phyloP scores from a whole-genome alignment of 202 grass and related monocot species.

The Alloteropsis angusta region DNA sequence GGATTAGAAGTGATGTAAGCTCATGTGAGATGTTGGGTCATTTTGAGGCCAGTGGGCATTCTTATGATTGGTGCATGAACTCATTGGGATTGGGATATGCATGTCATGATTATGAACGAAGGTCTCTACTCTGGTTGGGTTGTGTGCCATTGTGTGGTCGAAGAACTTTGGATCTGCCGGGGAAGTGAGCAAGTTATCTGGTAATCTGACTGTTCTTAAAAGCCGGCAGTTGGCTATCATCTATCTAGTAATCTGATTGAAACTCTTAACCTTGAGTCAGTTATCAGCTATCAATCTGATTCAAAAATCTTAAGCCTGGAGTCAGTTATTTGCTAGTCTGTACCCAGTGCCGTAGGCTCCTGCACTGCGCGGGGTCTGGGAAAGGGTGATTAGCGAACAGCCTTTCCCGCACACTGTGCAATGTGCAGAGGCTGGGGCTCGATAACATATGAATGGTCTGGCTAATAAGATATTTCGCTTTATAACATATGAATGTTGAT shows the following conservation, averaged over 20 bases:
- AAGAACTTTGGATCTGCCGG: neutral
- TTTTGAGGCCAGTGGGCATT: neutral
- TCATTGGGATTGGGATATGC: neutral
- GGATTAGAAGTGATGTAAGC: neutral
- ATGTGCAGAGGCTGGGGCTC: too few relatives aligned
- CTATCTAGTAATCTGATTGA: neutral
- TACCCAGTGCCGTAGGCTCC: too few relatives aligned
- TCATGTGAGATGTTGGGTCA: neutral
- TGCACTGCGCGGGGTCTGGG: too few relatives aligned
- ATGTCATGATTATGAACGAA: neutral
- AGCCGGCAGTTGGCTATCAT: neutral
- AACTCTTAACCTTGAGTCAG: neutral
- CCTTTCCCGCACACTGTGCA: too few relatives aligned
- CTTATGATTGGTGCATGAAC: neutral
- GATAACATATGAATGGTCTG: too few relatives aligned
- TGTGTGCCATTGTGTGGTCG: neutral
- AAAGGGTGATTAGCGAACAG: too few relatives aligned
- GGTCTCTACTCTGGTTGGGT: neutral
- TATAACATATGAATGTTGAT: neutral
- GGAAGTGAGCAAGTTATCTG: neutral
- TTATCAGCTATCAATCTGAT: neutral
- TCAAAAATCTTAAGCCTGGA: neutral
- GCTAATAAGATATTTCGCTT: neutral
- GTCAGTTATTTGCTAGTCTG: neutral
- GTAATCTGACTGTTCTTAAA: neutral